Conservation (phyloP, 345 rosid species). For the Triadica sebifera region DNA sequence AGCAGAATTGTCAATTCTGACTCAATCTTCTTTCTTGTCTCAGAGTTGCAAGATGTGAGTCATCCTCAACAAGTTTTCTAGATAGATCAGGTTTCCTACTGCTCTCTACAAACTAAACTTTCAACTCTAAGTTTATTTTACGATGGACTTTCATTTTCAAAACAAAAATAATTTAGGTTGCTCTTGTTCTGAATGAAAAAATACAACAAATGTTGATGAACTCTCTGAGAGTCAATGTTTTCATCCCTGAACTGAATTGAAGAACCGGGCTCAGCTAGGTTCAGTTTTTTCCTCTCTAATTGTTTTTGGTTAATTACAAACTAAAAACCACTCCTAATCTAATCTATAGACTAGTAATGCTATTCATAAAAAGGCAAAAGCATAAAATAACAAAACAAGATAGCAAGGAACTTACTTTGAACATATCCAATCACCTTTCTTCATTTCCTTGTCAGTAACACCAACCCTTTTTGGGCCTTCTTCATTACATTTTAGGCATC, state of each 20-base stretch:
- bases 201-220: background rate
- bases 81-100: background rate
- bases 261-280: background rate
- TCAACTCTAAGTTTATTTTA: background rate
- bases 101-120: background rate
- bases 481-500: slow-evolving; percentile 48
- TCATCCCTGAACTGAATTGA: background rate
- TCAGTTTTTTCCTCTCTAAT: background rate
- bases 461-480: slow-evolving; percentile 35
- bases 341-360: background rate
- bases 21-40: no score
- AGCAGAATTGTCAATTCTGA: no score
- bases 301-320: background rate
- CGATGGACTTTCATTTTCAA: background rate
- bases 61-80: no score
- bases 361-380: background rate
- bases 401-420: slow-evolving; percentile 45
- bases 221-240: background rate
- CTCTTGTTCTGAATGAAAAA: background rate
- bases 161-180: background rate
- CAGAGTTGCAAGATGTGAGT: no score
- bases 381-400: background rate
- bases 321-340: background rate
- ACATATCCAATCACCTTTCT: slow-evolving; percentile 80
- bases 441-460: slow-evolving; percentile 32